Conservation (phyloP, 257 asterid species). For the Coffea canephora region DNA sequence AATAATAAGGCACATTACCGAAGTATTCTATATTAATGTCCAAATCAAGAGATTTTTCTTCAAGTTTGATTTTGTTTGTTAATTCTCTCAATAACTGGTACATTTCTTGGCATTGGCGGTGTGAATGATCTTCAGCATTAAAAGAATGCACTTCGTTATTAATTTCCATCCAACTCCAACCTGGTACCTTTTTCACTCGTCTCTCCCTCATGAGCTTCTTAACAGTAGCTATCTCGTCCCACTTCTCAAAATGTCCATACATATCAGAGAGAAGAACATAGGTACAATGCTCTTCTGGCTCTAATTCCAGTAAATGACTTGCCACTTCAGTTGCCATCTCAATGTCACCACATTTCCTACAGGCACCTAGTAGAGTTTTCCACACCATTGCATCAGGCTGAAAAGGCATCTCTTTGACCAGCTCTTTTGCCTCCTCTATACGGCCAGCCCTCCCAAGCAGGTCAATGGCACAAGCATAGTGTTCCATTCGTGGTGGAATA, state of each 20-base stretch:
- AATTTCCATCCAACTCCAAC: constrained; percentile 92
- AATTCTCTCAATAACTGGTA: constrained; percentile 43
- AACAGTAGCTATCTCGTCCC: constrained; percentile 74
- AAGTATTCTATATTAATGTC: constrained; percentile 19
- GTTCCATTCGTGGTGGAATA: constrained; percentile 68
- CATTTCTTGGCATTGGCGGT: constrained; percentile 50
- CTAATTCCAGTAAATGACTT: constrained; percentile 50
- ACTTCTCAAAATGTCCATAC: constrained; percentile 65
- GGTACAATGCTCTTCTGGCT: constrained; percentile 82
- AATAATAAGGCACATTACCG: constrained; percentile 21
- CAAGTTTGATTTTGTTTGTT: constrained; percentile 39
- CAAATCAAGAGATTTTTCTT: constrained; percentile 18
- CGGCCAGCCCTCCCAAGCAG: constrained; percentile 82
- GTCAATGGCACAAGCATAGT: constrained; percentile 84
- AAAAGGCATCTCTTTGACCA: constrained; percentile 70
- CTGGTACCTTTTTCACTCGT: constrained; percentile 75
- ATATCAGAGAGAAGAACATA: constrained; percentile 75
- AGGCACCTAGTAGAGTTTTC: constrained; percentile 77
- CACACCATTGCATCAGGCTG: constrained; percentile 72
- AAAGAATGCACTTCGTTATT: constrained; percentile 60
- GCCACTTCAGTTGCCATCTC: constrained; percentile 66
- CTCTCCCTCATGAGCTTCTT: constrained; percentile 70
- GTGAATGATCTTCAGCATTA: constrained; percentile 71
- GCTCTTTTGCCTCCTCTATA: constrained; percentile 53
- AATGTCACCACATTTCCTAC: constrained; percentile 79